These are phyloP conservation scores for Cadophora malorum DNA, from an alignment of 2,329 filamentous ascomycete species.

Conservation along the genomic window DNA sequence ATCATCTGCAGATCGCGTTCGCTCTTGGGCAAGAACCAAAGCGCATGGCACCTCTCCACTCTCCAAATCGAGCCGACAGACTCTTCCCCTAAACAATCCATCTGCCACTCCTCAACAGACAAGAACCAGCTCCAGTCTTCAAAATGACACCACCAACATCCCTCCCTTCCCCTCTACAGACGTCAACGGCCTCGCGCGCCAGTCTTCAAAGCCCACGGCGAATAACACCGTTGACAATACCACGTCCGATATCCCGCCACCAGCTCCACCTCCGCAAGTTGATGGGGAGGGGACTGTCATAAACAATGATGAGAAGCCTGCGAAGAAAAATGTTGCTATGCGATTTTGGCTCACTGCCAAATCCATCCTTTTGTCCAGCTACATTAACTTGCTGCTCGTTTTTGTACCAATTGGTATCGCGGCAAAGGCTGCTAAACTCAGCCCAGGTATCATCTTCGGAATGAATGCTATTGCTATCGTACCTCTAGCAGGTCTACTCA, in stretches of 20 bases:
- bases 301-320: constrained; percentile 45
- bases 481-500: constrained; percentile 74
- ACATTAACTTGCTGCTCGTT: constrained; percentile 77
- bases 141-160: constrained; percentile 36
- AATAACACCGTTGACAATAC: constrained; percentile 46
- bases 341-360: constrained; percentile 50
- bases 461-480: constrained; percentile 80
- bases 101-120: constrained; percentile 37
- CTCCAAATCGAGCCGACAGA: constrained; percentile 45
- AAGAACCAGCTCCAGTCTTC: constrained; percentile 30
- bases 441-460: constrained; percentile 70
- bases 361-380: constrained; percentile 73
- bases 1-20: constrained; percentile 62
- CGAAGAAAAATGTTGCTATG: constrained; percentile 41
- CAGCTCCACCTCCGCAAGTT: constrained; percentile 56
- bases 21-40: constrained; percentile 60
- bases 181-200: constrained; percentile 39
- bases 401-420: constrained; percentile 82
- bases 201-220: constrained; percentile 40
- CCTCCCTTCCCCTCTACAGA: constrained; percentile 38
- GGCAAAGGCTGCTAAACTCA: constrained; percentile 59
- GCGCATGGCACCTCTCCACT: constrained; percentile 58
- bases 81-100: constrained; percentile 49
- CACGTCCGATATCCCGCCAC: constrained; percentile 47
- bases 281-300: constrained; percentile 64